Conservation (phyloP, 225 moss, liverwort and hornwort species). For the Sphagnum contortum region DNA sequence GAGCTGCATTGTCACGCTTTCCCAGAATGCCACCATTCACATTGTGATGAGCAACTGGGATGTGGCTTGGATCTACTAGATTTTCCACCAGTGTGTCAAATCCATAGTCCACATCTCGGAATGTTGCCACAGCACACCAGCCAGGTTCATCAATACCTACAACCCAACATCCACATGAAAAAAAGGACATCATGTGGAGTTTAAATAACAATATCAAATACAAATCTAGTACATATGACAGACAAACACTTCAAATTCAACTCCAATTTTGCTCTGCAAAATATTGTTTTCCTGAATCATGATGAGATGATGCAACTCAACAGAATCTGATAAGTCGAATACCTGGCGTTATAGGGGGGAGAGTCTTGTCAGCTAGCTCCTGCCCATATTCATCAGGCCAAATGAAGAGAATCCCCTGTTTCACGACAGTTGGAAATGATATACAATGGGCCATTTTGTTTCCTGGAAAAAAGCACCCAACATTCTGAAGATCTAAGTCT, state of each 20-base stretch:
- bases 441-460: constrained; percentile 31
- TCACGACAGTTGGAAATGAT: constrained; percentile 38
- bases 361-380: constrained; percentile 40
- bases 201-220: too few species aligned
- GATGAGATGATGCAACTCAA: too few species aligned
- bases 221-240: too few species aligned
- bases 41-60: constrained; percentile 78
- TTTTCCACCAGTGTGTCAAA: constrained; percentile 89
- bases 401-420: constrained; percentile 68
- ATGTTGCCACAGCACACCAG: constrained; percentile 64
- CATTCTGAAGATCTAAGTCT: too few species aligned
- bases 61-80: constrained; percentile 67
- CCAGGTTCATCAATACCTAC: constrained; percentile 63
- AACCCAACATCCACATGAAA: not conserved
- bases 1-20: constrained; percentile 46
- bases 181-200: too few species aligned
- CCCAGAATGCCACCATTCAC: constrained; percentile 86
- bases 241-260: too few species aligned
- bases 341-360: constrained; percentile 55
- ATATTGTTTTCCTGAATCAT: too few species aligned
- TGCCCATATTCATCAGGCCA: constrained; percentile 72
- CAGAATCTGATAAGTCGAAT: not conserved
- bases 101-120: constrained; percentile 48
- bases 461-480: constrained; percentile 9
- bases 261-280: too few species aligned